Evolutionary conservation across 2,329 filamentous ascomycete species (phyloP).

Genomic region (Aspergillus sp.): DNA sequence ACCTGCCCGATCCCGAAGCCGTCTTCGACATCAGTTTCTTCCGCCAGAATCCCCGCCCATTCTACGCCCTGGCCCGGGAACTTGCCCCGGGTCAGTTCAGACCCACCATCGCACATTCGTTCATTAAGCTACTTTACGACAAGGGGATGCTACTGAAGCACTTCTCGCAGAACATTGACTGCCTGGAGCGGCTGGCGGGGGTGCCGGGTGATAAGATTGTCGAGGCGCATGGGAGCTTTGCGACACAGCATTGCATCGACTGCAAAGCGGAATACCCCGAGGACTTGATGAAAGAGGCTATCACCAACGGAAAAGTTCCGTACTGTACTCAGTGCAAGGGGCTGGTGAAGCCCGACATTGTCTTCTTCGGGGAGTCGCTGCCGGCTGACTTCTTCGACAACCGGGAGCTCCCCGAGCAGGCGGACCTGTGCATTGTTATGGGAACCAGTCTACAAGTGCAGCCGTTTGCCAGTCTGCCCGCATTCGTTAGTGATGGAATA

Average conservation of each 20-base stretch:
- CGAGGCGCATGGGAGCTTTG: slow-evolving; percentile 95
- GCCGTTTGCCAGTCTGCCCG: slow-evolving; percentile 81
- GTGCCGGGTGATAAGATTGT: slow-evolving; percentile 79
- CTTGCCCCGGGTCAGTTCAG: slow-evolving; percentile 87
- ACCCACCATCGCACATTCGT: slow-evolving; percentile 87
- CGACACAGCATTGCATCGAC: slow-evolving; percentile 85
- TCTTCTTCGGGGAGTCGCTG: slow-evolving; percentile 83
- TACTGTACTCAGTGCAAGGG: slow-evolving; percentile 71
- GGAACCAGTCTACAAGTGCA: slow-evolving; percentile 86
- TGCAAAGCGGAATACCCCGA: slow-evolving; percentile 74
- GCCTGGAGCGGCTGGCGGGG: slow-evolving; percentile 83
- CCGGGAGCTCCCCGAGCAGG: slow-evolving; percentile 56
- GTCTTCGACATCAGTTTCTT: slow-evolving; percentile 96
- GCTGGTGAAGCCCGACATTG: slow-evolving; percentile 89
- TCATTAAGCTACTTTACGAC: slow-evolving; percentile 76
- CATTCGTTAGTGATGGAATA: slow-evolving; percentile 59
- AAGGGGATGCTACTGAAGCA: slow-evolving; percentile 80
- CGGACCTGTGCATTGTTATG: slow-evolving; percentile 80
- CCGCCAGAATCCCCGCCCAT: slow-evolving; percentile 77
- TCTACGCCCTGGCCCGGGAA: slow-evolving; percentile 89
- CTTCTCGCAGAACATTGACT: slow-evolving; percentile 98
- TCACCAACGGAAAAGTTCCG: slow-evolving; percentile 69
- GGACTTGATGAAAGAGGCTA: slow-evolving; percentile 69
- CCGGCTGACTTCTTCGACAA: slow-evolving; percentile 66
- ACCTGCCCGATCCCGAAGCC: slow-evolving; percentile 85